Conservation (phyloP, 805 yeast species). For the Lipomyces oligophaga region DNA sequence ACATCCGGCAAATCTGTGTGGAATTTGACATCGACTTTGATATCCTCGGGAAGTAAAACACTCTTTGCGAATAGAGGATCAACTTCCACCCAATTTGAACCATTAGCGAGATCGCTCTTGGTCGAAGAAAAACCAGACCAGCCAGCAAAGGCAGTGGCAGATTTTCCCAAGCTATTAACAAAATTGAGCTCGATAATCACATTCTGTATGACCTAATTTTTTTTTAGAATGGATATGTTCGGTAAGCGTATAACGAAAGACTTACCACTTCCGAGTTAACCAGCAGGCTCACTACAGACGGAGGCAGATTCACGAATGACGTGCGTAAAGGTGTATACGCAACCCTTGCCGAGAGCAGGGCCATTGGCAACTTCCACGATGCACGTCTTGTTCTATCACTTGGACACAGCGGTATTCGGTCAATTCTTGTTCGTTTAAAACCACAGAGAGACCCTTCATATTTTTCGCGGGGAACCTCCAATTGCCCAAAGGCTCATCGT, state of each 20-base stretch:
- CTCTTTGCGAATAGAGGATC: slow-evolving; percentile 64
- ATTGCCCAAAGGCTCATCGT: too few species aligned
- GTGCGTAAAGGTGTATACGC: slow-evolving; percentile 42
- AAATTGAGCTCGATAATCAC: slow-evolving; percentile 39
- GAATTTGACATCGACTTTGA: slow-evolving; percentile 41
- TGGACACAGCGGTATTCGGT: too few species aligned
- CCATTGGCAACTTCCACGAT: too few species aligned
- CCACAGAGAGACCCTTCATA: too few species aligned
- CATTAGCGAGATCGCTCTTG: slow-evolving; percentile 22
- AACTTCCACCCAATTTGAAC: slow-evolving; percentile 46
- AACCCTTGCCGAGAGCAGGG: slow-evolving; percentile 37
- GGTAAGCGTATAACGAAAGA: slow-evolving; percentile 12
- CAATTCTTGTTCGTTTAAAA: too few species aligned
- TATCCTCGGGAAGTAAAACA: slow-evolving; percentile 46
- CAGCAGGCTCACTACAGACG: slow-evolving; percentile 44
- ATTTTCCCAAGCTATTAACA: slow-evolving; percentile 30
- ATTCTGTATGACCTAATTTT: slow-evolving; percentile 46
- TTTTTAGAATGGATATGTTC: background rate
- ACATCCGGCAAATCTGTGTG: slow-evolving; percentile 52
- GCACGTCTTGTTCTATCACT: too few species aligned
- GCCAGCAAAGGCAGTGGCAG: slow-evolving; percentile 46
- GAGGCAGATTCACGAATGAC: slow-evolving; percentile 55
- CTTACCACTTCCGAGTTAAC: slow-evolving; percentile 50
- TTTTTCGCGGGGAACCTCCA: too few species aligned
- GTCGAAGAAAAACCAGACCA: slow-evolving; percentile 59